A percentile compares a stretch with the other conserved stretches of the same genome.
phyloP scores from a whole-genome alignment of 1,284 basidiomycete species.

The Ceratorhiza oryzae-sativae region DNA sequence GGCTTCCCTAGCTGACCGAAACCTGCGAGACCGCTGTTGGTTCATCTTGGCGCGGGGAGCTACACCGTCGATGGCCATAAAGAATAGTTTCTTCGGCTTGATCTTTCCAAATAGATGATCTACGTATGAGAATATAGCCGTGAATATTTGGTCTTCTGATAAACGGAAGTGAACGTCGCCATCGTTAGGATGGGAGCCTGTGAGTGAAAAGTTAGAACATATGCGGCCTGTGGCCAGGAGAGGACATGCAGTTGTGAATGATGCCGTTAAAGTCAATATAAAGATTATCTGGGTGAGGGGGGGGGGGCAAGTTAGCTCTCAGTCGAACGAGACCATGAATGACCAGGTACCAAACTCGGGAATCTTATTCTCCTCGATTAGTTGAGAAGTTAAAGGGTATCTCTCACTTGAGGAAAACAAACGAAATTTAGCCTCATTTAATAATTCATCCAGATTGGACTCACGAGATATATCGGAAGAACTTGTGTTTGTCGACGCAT shows the following conservation, averaged over 20 bases:
- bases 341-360: slow-evolving; percentile 80
- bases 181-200: slow-evolving; percentile 93
- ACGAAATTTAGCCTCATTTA: not conserved
- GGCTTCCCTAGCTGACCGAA: slow-evolving; percentile 93
- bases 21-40: slow-evolving; percentile 93
- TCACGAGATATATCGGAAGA: slow-evolving; percentile 85
- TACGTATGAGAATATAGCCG: slow-evolving; percentile 96
- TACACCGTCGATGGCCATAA: slow-evolving; percentile 98
- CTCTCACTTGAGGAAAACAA: slow-evolving; percentile 70
- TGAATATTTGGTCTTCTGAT: slow-evolving; percentile 96
- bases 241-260: slow-evolving; percentile 88
- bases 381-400: slow-evolving; percentile 96
- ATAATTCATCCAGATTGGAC: slow-evolving; percentile 48
- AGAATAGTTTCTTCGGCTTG: slow-evolving; percentile 95
- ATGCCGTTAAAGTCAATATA: slow-evolving; percentile 99
- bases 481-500: slow-evolving; percentile 55
- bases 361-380: slow-evolving; percentile 97
- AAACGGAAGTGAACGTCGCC: slow-evolving; percentile 94
- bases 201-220: not conserved
- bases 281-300: slow-evolving; percentile 70
- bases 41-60: slow-evolving; percentile 99
- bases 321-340: slow-evolving; percentile 13
- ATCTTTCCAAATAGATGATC: slow-evolving; percentile 97
- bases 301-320: slow-evolving; percentile 15
- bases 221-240: slow-evolving; percentile 40